These are phyloP conservation scores for Russula lepida DNA, from an alignment of 768 basidiomycete genomes.

Conservation along the genomic window DNA sequence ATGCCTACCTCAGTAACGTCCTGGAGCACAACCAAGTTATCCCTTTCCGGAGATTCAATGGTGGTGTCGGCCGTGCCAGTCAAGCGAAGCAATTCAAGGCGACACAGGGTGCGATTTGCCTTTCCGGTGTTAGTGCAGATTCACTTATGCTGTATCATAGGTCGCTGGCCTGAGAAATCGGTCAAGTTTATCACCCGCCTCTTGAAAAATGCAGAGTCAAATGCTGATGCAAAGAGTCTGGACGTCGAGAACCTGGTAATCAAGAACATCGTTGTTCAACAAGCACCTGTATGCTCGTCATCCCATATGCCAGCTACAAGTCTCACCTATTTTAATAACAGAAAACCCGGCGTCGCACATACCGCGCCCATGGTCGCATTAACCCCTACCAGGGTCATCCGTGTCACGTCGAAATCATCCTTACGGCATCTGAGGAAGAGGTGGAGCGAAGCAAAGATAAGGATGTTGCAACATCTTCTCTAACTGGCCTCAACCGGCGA, in stretches of 20 bases:
- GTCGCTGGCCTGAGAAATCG: constrained; percentile 99
- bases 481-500: constrained; percentile 71
- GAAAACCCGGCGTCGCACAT: constrained; percentile 99
- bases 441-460: constrained; percentile 92
- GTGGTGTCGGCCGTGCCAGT: constrained; percentile 89
- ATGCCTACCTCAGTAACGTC: constrained; percentile 88
- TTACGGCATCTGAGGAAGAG: constrained; percentile 66
- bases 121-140: neutral
- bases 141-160: constrained; percentile 33
- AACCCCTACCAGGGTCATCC: constrained; percentile 99
- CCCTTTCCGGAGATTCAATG: constrained; percentile 92
- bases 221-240: constrained; percentile 95
- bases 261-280: constrained; percentile 97
- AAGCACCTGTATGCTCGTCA: constrained; percentile 75
- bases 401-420: constrained; percentile 92
- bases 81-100: constrained; percentile 96
- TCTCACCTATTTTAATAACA: constrained; percentile 25
- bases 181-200: constrained; percentile 91
- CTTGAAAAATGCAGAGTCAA: constrained; percentile 98
- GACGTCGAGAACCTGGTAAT: constrained; percentile 87
- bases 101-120: constrained; percentile 70
- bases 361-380: constrained; percentile 95
- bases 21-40: constrained; percentile 95
- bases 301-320: neutral
- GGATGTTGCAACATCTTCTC: constrained; percentile 40